Percentiles rank a stretch among this genome's conserved stretches.
phyloP scores from a whole-genome alignment of 345 rosid species.

The Reutealis trisperma region DNA sequence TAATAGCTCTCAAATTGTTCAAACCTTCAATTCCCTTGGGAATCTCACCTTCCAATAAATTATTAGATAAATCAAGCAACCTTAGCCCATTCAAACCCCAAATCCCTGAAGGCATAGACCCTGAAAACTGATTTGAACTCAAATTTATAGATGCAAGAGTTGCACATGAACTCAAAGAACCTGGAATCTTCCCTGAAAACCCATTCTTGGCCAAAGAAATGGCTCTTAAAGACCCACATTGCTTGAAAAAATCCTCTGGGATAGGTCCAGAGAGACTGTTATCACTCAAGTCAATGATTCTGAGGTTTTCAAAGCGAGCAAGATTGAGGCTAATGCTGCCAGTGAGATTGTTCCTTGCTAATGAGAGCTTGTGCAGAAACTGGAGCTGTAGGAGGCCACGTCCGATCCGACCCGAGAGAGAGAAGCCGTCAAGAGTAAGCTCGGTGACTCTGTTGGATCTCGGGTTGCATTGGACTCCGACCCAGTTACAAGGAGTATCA shows the following conservation, averaged over 20 bases:
- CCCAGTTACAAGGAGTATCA: conserved; percentile 34
- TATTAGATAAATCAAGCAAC: conserved; percentile 73
- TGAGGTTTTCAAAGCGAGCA: conserved; percentile 46
- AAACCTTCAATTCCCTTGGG: conserved; percentile 55
- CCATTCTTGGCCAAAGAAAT: conserved; percentile 70
- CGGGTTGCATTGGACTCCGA: conserved; percentile 30
- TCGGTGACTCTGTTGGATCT: conserved; percentile 37
- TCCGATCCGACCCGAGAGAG: conserved; percentile 35
- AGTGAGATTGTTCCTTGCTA: conserved; percentile 66
- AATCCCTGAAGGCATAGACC: conserved; percentile 59
- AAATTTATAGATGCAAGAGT: conserved; percentile 65
- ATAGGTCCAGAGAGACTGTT: conserved; percentile 67
- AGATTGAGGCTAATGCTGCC: conserved; percentile 62
- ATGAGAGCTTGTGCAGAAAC: conserved; percentile 28
- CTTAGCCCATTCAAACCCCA: conserved; percentile 77
- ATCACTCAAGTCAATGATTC: conserved; percentile 56
- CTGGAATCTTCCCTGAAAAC: conserved; percentile 76
- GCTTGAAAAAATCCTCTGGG: conserved; percentile 65
- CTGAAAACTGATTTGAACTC: conserved; percentile 72
- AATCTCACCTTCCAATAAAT: conserved; percentile 68
- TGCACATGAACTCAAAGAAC: conserved; percentile 66
- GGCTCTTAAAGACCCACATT: conserved; percentile 74
- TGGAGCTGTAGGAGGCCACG: conserved; percentile 32
- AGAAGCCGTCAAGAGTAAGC: conserved; percentile 29
- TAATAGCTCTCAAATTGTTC: conserved; percentile 63